Evolutionary conservation across 805 yeast genomes (phyloP).

Genomic region (Wickerhamomyces tratensis): DNA sequence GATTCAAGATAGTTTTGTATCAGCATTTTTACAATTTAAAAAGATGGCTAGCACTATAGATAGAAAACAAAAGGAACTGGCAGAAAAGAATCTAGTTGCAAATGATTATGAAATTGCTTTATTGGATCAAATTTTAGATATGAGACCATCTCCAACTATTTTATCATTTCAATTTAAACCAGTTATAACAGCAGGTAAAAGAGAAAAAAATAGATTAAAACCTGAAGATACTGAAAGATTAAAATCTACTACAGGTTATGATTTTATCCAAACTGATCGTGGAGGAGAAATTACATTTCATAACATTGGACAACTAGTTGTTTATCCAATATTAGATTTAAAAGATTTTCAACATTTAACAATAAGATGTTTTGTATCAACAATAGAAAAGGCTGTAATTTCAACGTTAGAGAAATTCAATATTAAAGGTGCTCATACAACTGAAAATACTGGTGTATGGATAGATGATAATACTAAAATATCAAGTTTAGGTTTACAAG

Average conservation of each 20-base stretch:
- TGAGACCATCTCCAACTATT: constrained; percentile 56
- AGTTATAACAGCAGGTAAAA: constrained; percentile 86
- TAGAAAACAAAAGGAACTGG: constrained; percentile 27
- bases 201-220: constrained; percentile 50
- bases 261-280: constrained; percentile 67
- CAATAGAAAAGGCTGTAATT: constrained; percentile 50
- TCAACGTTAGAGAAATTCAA: constrained; percentile 31
- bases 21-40: constrained; percentile 50
- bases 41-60: constrained; percentile 38
- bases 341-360: constrained; percentile 45
- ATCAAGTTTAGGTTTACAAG: constrained; percentile 84
- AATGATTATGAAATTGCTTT: constrained; percentile 38
- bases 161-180: constrained; percentile 80
- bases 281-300: constrained; percentile 98
- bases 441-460: constrained; percentile 89
- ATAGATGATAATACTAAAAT: constrained; percentile 47
- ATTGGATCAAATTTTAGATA: constrained; percentile 29
- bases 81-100: constrained; percentile 28
- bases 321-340: constrained; percentile 72
- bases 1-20: constrained; percentile 47
- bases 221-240: constrained; percentile 13
- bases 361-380: constrained; percentile 55
- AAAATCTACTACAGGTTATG: constrained; percentile 34
- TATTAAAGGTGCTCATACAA: constrained; percentile 34
- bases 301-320: constrained; percentile 90